Percentiles rank a stretch among this genome's conserved stretches.
Evolutionary conservation across 2,329 filamentous ascomycete genomes (phyloP).

Genomic region (Sporothrix inflata): DNA sequence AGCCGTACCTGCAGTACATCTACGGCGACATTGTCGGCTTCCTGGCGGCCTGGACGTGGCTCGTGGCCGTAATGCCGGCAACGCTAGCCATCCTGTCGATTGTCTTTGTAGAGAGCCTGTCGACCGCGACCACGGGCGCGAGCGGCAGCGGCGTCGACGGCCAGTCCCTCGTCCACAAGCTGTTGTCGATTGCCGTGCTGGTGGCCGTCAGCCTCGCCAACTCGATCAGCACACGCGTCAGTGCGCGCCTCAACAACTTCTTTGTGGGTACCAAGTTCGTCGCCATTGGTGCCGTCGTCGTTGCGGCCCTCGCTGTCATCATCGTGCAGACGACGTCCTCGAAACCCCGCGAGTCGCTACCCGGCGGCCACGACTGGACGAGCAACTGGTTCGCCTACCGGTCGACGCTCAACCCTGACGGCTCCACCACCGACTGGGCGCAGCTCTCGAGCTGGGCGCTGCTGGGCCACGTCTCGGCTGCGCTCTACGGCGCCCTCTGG

Average conservation of each 20-base stretch:
- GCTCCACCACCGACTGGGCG: conserved; percentile 53
- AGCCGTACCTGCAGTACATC: conserved; percentile 64
- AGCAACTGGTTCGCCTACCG: conserved; percentile 60
- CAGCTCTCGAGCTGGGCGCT: conserved; percentile 58
- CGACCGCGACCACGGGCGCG: conserved; percentile 10
- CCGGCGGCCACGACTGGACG: conserved; percentile 56
- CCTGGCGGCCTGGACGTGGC: conserved; percentile 67
- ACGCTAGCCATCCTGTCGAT: conserved; percentile 67
- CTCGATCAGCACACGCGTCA: conserved; percentile 59
- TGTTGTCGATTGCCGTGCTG: conserved; percentile 54
- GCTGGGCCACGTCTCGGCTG: conserved; percentile 62
- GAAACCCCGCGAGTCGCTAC: conserved; percentile 34
- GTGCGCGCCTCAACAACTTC: conserved; percentile 58
- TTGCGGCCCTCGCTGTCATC: conserved; percentile 54
- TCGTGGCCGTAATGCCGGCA: conserved; percentile 66
- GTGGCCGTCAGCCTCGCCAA: conserved; percentile 54
- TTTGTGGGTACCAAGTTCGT: conserved; percentile 60
- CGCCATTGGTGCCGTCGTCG: conserved; percentile 52
- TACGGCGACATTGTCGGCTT: conserved; percentile 66
- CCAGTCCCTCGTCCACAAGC: conserved; percentile 49
- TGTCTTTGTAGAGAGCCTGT: conserved; percentile 63
- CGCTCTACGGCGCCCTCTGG: conserved; percentile 65
- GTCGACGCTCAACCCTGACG: conserved; percentile 54
- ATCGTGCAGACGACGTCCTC: conserved; percentile 46
- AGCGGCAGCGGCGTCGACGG: conserved; percentile 34